Percentiles rank a stretch among this genome's conserved stretches.
These are phyloP conservation scores for Gastrolobium bilobum DNA, from an alignment of 306 rosid genomes.

Conservation along the genomic window DNA sequence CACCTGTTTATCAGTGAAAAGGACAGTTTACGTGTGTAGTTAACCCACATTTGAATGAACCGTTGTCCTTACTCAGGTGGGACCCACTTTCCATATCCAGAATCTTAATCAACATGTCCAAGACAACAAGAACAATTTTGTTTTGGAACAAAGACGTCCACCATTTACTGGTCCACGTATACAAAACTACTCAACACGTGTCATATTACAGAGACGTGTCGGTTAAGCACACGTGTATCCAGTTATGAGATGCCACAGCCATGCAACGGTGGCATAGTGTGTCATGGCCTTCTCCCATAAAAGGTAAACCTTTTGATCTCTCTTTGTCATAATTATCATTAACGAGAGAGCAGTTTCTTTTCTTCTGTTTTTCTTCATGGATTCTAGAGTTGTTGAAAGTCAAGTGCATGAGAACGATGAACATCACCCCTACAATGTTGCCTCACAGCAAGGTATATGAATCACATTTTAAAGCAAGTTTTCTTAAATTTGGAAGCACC, in stretches of 20 bases:
- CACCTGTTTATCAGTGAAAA: slow-evolving; percentile 34
- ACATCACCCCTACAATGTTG: slow-evolving; percentile 40
- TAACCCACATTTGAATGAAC: slow-evolving; percentile 33
- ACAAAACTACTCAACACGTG: slow-evolving; percentile 45
- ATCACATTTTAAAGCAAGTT: background rate
- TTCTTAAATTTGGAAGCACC: background rate
- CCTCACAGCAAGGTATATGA: slow-evolving; percentile 44
- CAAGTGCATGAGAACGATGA: slow-evolving; percentile 43
- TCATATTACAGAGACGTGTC: slow-evolving; percentile 37
- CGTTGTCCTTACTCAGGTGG: background rate
- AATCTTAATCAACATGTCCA: slow-evolving; percentile 15
- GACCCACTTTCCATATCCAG: background rate
- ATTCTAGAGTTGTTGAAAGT: slow-evolving; percentile 45
- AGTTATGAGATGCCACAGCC: slow-evolving; percentile 38
- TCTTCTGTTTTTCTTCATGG: slow-evolving; percentile 44
- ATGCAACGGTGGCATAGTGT: slow-evolving; percentile 46
- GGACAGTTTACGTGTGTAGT: background rate
- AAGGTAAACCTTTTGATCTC: background rate
- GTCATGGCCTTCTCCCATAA: slow-evolving; percentile 17
- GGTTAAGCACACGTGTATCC: slow-evolving; percentile 47
- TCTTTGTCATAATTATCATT: background rate
- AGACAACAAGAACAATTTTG: background rate
- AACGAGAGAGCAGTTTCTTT: slow-evolving; percentile 24
- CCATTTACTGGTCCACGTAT: slow-evolving; percentile 22
- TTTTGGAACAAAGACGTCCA: background rate